Conservation (phyloP, 208 protist genomes). For the Vickermania ingenoplastis region DNA sequence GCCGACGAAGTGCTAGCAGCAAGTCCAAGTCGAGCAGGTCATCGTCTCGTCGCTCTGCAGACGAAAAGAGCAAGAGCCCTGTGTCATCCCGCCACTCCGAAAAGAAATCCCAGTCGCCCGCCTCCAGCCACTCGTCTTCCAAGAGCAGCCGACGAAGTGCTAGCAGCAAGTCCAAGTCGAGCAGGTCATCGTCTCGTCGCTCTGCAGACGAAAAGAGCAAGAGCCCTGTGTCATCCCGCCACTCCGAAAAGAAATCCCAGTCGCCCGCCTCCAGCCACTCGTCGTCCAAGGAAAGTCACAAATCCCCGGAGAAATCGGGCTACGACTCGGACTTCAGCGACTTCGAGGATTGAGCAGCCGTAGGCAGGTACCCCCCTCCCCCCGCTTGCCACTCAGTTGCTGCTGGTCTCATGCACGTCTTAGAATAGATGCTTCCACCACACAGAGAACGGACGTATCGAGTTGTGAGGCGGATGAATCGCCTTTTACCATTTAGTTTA, state of each 20-base stretch:
- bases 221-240: background rate
- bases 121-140: background rate
- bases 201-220: background rate
- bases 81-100: background rate
- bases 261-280: background rate
- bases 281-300: background rate
- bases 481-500: too few species aligned
- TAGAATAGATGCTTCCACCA: too few species aligned
- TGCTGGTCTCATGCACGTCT: too few species aligned
- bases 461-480: too few species aligned
- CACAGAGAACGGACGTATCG: too few species aligned
- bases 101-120: background rate
- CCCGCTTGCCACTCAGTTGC: too few species aligned
- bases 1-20: background rate
- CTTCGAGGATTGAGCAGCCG: background rate
- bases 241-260: background rate
- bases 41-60: background rate
- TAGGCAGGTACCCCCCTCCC: too few species aligned
- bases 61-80: background rate
- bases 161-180: background rate
- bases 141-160: background rate
- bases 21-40: background rate
- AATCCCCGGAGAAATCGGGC: background rate
- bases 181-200: background rate
- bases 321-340: background rate